These are phyloP conservation scores for Sextonia rubra DNA, from an alignment of 164 flowering plant genomes.

Conservation along the genomic window DNA sequence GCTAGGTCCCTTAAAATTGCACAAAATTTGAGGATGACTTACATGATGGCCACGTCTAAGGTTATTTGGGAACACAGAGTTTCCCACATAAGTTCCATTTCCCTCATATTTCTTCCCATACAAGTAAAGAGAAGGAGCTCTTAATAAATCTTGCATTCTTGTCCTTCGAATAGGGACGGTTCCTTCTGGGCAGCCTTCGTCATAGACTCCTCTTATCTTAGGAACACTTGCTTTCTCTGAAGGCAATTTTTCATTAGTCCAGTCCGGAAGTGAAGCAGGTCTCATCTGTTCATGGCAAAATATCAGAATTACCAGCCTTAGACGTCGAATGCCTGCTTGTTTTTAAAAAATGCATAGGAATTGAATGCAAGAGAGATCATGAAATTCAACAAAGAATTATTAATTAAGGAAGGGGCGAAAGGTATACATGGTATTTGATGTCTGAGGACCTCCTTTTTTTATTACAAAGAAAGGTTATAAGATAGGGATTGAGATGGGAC, in stretches of 20 bases:
- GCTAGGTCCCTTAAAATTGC: no score
- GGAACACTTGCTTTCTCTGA: not conserved
- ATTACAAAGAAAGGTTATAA: no score
- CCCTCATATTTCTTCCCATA: not conserved
- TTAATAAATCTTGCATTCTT: constrained; percentile 1
- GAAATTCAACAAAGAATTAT: not conserved
- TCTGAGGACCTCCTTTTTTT: no score
- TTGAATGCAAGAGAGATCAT: not conserved
- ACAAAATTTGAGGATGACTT: not conserved
- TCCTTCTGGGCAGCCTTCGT: not conserved
- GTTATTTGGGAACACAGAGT: not conserved
- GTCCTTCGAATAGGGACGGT: constrained; percentile 2
- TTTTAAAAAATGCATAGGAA: not conserved
- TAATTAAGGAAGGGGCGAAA: not conserved
- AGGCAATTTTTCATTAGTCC: not conserved
- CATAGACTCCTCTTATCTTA: not conserved
- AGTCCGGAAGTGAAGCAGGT: not conserved
- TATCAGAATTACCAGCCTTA: not conserved
- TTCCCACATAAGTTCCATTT: not conserved
- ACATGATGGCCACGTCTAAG: not conserved
- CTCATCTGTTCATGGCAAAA: not conserved
- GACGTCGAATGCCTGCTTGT: not conserved
- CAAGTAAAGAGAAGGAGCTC: not conserved
- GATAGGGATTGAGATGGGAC: no score
- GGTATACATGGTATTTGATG: no score